Conservation (phyloP, 306 rosid genomes). For the Ormosia emarginata region DNA sequence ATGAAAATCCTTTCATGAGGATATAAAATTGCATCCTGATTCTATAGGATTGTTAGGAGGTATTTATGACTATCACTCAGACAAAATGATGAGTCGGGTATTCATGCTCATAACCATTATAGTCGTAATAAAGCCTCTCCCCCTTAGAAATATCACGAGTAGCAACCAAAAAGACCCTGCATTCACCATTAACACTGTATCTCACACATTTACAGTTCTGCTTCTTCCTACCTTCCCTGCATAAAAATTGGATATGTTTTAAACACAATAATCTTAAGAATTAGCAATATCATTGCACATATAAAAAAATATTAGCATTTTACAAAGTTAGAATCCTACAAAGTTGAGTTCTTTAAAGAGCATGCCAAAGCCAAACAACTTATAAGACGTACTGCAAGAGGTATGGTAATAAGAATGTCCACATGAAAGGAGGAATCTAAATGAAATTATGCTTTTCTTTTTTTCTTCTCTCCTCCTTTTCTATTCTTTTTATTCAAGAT, state of each 20-base stretch:
- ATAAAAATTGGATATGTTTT: constrained; percentile 34
- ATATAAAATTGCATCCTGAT: constrained; percentile 40
- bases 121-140: constrained; percentile 87
- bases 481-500: background rate
- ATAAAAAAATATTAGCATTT: background rate
- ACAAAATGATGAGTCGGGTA: constrained; percentile 80
- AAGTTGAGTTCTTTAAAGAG: constrained; percentile 13
- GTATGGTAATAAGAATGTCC: background rate
- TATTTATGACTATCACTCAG: constrained; percentile 42
- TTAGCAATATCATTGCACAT: constrained; percentile 5
- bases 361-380: constrained; percentile 17
- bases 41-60: constrained; percentile 19
- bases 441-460: background rate
- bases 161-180: constrained; percentile 79
- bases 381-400: background rate
- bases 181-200: constrained; percentile 70
- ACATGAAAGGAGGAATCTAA: constrained; percentile 3
- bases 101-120: constrained; percentile 78
- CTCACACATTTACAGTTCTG: constrained; percentile 88
- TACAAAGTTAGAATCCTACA: background rate
- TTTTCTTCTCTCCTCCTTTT: background rate
- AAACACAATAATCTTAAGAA: constrained; percentile 23
- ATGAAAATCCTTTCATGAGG: constrained; percentile 30
- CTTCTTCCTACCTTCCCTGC: constrained; percentile 89
- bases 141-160: constrained; percentile 77